Evolutionary conservation across 2,329 filamentous ascomycete genomes (phyloP), one percentile per base, ranked within the genome.

Genomic region (Zymoseptoria crescenta): DNA sequence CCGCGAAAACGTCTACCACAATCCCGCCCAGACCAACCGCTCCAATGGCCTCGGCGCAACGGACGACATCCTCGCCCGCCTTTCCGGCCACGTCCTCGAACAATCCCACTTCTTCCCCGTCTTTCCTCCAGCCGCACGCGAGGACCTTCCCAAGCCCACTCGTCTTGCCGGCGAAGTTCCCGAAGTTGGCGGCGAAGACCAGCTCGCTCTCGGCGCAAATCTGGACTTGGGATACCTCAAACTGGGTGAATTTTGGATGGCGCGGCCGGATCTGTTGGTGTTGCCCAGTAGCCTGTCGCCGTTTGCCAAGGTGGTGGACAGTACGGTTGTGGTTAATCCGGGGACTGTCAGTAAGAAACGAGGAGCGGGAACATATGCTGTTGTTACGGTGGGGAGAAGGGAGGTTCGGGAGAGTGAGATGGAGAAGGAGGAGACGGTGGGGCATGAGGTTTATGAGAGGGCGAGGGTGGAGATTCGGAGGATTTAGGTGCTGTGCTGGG

Each of bases 51-150:
- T 45, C 13, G 35, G 35, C 13, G 9, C 16, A 16, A 45, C 13
- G 16, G 66, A 68, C 0, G 85, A 89, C 65, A 68, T 89, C 27
- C 79, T 93, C 68, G 84, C 86, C 16, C 78, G 93, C n/a, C 75
- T 92, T 52, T 84, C 88, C 5, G 82, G 85, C 20, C 87, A 94
- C 65, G 74, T 99, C 19, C 83, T 99, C 59, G 88, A 96, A 74
- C 94, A 97, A 75, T 80, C 92, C 6, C 91, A 94, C 70, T 97
- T 92, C 74, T 91, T 91, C 68, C 94, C 94, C 0, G 76, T 97
- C 0, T 96, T 92, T 70, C 94, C 94, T 5, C 86, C 93, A 0
- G 81, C 86, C 10, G 85, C 88, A 55, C 81, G 91, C 54, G 80
- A 83, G 59, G 83, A 78, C 64, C 76, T 90, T 57, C 85, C 87